phyloP scores from a whole-genome alignment of 805 yeast genomes.

The Scheffersomyces spartinae region DNA sequence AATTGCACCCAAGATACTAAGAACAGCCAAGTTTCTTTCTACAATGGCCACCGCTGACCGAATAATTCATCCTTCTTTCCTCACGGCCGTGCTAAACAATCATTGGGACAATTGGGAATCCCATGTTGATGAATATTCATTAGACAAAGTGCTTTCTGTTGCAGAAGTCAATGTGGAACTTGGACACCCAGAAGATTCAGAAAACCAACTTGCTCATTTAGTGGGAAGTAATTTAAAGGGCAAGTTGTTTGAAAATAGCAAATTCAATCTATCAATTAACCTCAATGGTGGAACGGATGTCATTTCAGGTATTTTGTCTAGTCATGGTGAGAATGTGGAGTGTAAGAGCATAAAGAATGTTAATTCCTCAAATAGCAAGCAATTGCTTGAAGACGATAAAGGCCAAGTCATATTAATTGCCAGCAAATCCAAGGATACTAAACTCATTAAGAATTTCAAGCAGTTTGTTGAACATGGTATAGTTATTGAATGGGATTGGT shows the following conservation, averaged over 20 bases:
- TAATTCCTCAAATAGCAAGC: conserved; percentile 5
- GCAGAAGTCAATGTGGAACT: conserved; percentile 21
- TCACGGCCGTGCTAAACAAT: conserved; percentile 30
- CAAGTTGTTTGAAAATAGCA: conserved; percentile 34
- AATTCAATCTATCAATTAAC: conserved; percentile 43
- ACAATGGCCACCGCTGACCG: conserved; percentile 48
- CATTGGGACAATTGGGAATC: conserved; percentile 8
- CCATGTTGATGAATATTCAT: conserved; percentile 17
- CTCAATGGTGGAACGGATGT: conserved; percentile 51
- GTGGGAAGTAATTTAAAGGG: conserved; percentile 9
- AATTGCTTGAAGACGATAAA: conserved; percentile 8
- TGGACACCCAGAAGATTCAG: conserved; percentile 8
- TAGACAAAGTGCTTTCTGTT: conserved; percentile 18
- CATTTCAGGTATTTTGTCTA: conserved; percentile 42
- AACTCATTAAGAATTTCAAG: conserved; percentile 15
- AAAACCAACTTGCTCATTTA: conserved; percentile 5
- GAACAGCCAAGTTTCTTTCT: conserved; percentile 80
- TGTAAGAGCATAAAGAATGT: conserved; percentile 9
- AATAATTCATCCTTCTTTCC: conserved; percentile 44
- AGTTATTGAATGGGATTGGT: conserved; percentile 56
- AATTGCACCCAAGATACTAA: conserved; percentile 69
- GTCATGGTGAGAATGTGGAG: conserved; percentile 43
- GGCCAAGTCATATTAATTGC: conserved; percentile 14
- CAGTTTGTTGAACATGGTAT: conserved; percentile 13
- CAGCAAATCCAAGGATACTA: conserved; percentile 25